Conservation (phyloP, 2,329 filamentous ascomycete species). For the Alternaria sp. region DNA sequence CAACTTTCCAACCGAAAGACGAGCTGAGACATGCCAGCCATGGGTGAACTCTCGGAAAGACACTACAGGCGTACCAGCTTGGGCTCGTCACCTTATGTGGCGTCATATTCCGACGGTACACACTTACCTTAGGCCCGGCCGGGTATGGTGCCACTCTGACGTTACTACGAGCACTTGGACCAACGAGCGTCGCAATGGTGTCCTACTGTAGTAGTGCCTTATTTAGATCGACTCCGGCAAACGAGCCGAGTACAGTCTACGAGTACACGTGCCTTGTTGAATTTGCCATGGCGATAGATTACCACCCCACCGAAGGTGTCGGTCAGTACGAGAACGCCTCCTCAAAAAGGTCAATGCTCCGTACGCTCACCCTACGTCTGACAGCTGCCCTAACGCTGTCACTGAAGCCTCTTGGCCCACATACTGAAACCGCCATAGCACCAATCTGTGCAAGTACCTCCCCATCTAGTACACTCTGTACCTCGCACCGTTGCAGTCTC, state of each 20-base stretch:
- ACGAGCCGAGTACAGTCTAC: neutral
- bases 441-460: conserved; percentile 82
- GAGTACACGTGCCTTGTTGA: neutral
- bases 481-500: conserved; percentile 82
- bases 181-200: neutral
- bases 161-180: neutral
- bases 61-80: neutral
- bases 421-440: conserved; percentile 85
- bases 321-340: conserved; percentile 71
- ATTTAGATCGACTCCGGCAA: neutral
- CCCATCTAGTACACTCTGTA: conserved; percentile 75
- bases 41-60: neutral
- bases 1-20: neutral
- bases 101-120: neutral
- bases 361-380: conserved; percentile 67
- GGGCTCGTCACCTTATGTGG: neutral
- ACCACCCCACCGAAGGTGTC: neutral
- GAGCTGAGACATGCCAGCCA: neutral
- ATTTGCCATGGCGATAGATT: neutral
- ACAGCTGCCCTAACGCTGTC: conserved; percentile 76
- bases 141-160: neutral
- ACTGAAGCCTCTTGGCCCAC: conserved; percentile 74
- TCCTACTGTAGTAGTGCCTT: neutral
- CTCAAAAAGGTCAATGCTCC: conserved; percentile 76
- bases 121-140: neutral